These are phyloP conservation scores for Calocybe gambosa DNA, from an alignment of 1,284 basidiomycete species.

Conservation along the genomic window DNA sequence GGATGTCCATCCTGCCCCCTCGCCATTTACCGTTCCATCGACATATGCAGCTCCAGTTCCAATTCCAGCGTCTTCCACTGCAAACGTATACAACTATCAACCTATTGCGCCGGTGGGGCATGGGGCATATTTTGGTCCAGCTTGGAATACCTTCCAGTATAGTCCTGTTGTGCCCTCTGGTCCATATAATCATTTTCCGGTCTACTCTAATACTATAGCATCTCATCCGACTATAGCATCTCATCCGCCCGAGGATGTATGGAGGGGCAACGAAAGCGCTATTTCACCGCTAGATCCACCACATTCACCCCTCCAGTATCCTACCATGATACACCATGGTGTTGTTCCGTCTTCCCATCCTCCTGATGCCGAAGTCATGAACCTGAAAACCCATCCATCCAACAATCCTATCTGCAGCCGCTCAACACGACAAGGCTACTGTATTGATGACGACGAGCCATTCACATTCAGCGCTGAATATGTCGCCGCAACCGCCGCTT, in stretches of 20 bases:
- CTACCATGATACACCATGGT: background rate
- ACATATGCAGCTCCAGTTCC: constrained; percentile 22
- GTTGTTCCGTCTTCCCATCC: background rate
- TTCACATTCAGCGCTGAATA: constrained; percentile 30
- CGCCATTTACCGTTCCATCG: constrained; percentile 26
- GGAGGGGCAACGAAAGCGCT: constrained; percentile 5
- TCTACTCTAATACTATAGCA: constrained; percentile 3
- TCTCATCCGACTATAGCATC: no score
- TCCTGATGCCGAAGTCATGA: background rate
- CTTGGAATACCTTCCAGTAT: constrained; percentile 14
- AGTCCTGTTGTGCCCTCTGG: constrained; percentile 8
- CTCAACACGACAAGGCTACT: constrained; percentile 9
- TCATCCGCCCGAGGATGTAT: background rate
- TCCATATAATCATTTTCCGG: constrained; percentile 3
- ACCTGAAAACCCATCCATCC: background rate
- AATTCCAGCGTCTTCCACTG: constrained; percentile 22
- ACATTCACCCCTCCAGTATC: background rate
- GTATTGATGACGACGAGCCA: constrained; percentile 25
- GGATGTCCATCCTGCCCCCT: constrained; percentile 18
- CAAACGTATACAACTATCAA: constrained; percentile 19
- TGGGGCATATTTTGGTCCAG: constrained; percentile 9
- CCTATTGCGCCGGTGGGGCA: constrained; percentile 6
- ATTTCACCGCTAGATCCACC: background rate
- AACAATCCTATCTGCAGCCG: background rate
- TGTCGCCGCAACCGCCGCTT: constrained; percentile 25